Conservation (phyloP, 495 filamentous ascomycete species). For the Aspergillus taichungensis region DNA sequence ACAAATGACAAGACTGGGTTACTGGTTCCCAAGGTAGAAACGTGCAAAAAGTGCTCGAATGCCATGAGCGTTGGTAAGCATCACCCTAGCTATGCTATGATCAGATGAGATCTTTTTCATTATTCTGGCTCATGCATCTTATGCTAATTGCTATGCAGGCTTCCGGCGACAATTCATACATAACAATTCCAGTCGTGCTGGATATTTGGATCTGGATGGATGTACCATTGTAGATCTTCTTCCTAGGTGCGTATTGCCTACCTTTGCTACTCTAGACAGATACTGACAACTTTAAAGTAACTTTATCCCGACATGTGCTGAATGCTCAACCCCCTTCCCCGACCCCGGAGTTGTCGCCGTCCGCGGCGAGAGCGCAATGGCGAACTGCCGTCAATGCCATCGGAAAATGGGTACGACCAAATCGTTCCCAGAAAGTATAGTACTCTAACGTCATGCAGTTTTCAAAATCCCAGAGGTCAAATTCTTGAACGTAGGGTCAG, state of each 20-base stretch:
- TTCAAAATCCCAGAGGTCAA: slow-evolving; percentile 75
- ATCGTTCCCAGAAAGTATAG: background rate
- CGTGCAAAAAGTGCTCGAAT: slow-evolving; percentile 73
- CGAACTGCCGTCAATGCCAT: slow-evolving; percentile 76
- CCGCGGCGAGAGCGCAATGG: slow-evolving; percentile 65
- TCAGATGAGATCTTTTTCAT: no score
- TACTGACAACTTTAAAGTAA: slow-evolving; percentile 37
- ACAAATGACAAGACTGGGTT: slow-evolving; percentile 28
- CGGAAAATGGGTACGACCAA: slow-evolving; percentile 57
- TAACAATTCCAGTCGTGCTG: slow-evolving; percentile 62
- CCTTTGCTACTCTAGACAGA: background rate
- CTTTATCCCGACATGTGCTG: slow-evolving; percentile 73
- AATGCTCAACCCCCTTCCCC: slow-evolving; percentile 64
- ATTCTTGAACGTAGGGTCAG: slow-evolving; percentile 61
- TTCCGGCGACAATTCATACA: slow-evolving; percentile 75
- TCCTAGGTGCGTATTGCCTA: slow-evolving; percentile 47
- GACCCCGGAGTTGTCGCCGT: slow-evolving; percentile 59
- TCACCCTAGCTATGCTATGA: no score
- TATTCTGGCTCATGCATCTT: no score
- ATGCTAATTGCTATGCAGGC: slow-evolving; percentile 20
- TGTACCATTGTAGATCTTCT: slow-evolving; percentile 75
- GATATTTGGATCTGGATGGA: slow-evolving; percentile 74
- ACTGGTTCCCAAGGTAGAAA: slow-evolving; percentile 28
- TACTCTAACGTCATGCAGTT: slow-evolving; percentile 16
- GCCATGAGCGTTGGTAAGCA: slow-evolving; percentile 48